A percentile compares a stretch with the other conserved stretches of the same genome.
Evolutionary conservation across 257 asterid species (phyloP).

Genomic region (Prunella vulgaris): DNA sequence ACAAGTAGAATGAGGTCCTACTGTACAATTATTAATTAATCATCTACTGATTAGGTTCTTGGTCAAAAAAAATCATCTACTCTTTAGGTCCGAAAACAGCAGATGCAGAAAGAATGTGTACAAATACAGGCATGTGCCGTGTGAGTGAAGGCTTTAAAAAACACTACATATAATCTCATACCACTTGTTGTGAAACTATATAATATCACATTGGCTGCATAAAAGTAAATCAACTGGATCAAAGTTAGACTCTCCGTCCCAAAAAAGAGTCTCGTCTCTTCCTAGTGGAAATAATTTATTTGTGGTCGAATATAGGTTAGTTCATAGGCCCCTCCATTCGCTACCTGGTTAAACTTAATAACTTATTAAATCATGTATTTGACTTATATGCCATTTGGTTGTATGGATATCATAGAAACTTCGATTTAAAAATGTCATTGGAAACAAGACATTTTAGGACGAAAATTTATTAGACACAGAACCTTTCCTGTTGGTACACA

Average conservation of each 20-base stretch:
- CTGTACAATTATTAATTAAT: neutral
- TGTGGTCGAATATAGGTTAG: neutral
- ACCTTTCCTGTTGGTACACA: too few species aligned
- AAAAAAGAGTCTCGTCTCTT: too few species aligned
- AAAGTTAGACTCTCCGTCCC: too few species aligned
- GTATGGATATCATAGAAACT: neutral
- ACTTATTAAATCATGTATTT: neutral
- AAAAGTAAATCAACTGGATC: too few species aligned
- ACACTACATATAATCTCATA: neutral
- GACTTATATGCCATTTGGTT: neutral
- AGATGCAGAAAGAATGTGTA: neutral
- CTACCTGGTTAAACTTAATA: neutral
- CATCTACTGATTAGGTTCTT: neutral
- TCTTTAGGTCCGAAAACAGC: neutral
- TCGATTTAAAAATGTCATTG: neutral
- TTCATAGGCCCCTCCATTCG: neutral
- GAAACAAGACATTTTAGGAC: neutral
- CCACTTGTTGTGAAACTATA: too few species aligned
- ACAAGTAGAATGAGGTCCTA: too few species aligned
- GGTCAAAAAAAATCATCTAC: too few species aligned
- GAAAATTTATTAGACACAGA: neutral
- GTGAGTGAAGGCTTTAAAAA: neutral
- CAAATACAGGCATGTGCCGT: neutral
- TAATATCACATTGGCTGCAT: too few species aligned
- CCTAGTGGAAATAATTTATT: too few species aligned